Base-by-base conservation (phyloP, 108 stramenopile genomes). In the Discostella pseudostelligera region DNA sequence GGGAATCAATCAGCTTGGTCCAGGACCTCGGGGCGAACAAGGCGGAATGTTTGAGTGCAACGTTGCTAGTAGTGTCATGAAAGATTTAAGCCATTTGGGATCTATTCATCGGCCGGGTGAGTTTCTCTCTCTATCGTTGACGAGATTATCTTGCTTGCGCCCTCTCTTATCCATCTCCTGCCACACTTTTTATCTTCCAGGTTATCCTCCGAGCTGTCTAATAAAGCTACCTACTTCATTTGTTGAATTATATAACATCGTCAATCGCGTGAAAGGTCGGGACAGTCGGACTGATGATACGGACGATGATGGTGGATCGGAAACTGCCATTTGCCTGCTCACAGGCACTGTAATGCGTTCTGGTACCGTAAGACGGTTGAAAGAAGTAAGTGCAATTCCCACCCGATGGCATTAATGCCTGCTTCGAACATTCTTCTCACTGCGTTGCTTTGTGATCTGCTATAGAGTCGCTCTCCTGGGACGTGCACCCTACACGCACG, bases 241-340 rank as follows among this genome's bases (percentile, higher is more conserved):
- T 63, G 90, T 93, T 6, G 92, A 96, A 47, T 80, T 93, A 21
- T 94, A 94, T 56, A 80, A 83, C 40, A 80, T 92, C 26, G 87
- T 93, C 14, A 90, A 85, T 58, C 84, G 82, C 46, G 84, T 93
- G 26, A 93, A 93, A 67, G 84, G 86, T 14, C 51, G 83, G 13
- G 86, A 86, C 19, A 76, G 87, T 42, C 58, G 83, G 19, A 45
- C 76, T 32, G 79, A 81, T 40, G 90, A 93, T 47, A 78, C 81
- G 19, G 65, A 81, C 32, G 86, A 92, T 24, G 86, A 87, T 24
- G 72, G 67, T 47, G 74, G 84, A 22, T 62, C 72, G 19, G 95
- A 96, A 76, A 86, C 85, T 49, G 95, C 95, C 5, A 89, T 96
- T 40, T 96, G 95, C 67, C 84, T 96, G 6, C 53, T 96, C 43